Percentiles rank a stretch among this genome's conserved stretches.
These are phyloP conservation scores for Chenopodium berlandieri DNA, from an alignment of 148 eudicot species.

Conservation along the genomic window DNA sequence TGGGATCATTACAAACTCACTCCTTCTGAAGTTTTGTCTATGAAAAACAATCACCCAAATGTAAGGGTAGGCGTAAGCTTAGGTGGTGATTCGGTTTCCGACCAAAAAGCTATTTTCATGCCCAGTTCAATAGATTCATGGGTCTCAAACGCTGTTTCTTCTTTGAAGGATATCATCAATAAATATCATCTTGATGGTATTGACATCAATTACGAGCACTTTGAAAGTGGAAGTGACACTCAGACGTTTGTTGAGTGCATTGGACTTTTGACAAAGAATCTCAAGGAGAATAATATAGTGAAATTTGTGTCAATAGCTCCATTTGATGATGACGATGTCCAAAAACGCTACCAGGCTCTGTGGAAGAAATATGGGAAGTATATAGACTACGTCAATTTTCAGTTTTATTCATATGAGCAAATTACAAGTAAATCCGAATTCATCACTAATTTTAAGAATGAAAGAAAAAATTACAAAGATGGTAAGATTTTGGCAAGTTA, in stretches of 20 bases:
- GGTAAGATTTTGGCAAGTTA: conserved; percentile 47
- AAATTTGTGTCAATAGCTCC: conserved; percentile 48
- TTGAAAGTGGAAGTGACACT: conserved; percentile 19
- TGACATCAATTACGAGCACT: conserved; percentile 51
- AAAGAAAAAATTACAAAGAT: conserved; percentile 35
- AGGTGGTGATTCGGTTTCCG: conserved; percentile 36
- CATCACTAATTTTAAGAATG: conserved; percentile 31
- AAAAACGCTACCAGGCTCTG: conserved; percentile 21
- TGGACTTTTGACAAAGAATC: conserved; percentile 35
- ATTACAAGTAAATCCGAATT: conserved; percentile 34
- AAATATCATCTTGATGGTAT: conserved; percentile 37
- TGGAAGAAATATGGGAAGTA: conserved; percentile 37
- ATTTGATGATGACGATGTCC: conserved; percentile 31
- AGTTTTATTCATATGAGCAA: conserved; percentile 47
- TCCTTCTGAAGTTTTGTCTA: conserved; percentile 31
- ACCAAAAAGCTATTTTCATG: conserved; percentile 30
- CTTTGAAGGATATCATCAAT: conserved; percentile 31
- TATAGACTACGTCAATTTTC: conserved; percentile 48
- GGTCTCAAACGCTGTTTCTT: conserved; percentile 46
- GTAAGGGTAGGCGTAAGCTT: conserved; percentile 43
- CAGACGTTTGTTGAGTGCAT: conserved; percentile 40
- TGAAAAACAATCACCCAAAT: conserved; percentile 36
- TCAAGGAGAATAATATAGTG: conserved; percentile 31
- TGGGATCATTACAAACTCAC: conserved; percentile 45
- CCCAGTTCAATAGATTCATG: conserved; percentile 38